A percentile compares a stretch with the other conserved stretches of the same genome.
These are phyloP conservation scores for Myxozyma lipomycoides DNA, from an alignment of 805 yeast species.

Conservation along the genomic window DNA sequence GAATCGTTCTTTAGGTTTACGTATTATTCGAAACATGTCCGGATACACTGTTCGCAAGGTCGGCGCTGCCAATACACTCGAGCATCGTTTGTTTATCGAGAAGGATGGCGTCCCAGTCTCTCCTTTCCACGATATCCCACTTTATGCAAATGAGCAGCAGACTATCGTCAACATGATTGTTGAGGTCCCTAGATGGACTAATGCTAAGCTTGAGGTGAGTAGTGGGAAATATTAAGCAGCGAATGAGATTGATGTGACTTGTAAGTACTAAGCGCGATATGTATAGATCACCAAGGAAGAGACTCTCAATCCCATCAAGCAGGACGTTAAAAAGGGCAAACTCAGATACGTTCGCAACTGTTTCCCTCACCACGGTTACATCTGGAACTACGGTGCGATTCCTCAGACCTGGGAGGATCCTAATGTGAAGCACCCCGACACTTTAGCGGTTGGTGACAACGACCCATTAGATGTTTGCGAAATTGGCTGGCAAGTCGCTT, in stretches of 20 bases:
- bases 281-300: slow-evolving; percentile 54
- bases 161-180: slow-evolving; percentile 86
- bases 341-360: slow-evolving; percentile 86
- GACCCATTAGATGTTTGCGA: slow-evolving; percentile 96
- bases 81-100: slow-evolving; percentile 86
- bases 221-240: not conserved
- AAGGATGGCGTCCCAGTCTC: slow-evolving; percentile 91
- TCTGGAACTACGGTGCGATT: slow-evolving; percentile 94
- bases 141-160: slow-evolving; percentile 90
- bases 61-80: slow-evolving; percentile 94
- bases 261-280: not conserved
- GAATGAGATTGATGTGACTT: too few species aligned
- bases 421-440: slow-evolving; percentile 45
- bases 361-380: slow-evolving; percentile 98
- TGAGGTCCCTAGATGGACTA: slow-evolving; percentile 98
- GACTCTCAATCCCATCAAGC: slow-evolving; percentile 86
- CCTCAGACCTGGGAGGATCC: slow-evolving; percentile 99
- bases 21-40: slow-evolving; percentile 2
- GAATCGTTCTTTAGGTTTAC: too few species aligned
- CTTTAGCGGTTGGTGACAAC: slow-evolving; percentile 72
- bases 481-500: slow-evolving; percentile 60
- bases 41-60: slow-evolving; percentile 80
- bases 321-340: slow-evolving; percentile 94
- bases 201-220: slow-evolving; percentile 78
- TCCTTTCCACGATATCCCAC: slow-evolving; percentile 90